Evolutionary conservation across 306 rosid species (phyloP), one percentile per base, ranked within the genome.

Genomic region (Glycine soja): DNA sequence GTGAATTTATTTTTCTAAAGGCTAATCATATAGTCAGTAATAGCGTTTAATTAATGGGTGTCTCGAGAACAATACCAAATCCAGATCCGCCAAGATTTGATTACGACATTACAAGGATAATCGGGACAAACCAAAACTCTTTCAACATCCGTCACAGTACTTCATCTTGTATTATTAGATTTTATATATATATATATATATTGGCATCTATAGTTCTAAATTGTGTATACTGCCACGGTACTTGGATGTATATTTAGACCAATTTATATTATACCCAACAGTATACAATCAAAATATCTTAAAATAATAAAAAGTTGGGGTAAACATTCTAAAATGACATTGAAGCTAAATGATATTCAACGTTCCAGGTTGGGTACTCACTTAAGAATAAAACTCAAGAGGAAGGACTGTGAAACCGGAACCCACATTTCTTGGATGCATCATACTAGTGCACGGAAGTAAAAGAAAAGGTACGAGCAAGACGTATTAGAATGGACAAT

Each of bases 1-100:
- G 62, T 7, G 62, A 56, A 7, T 56, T 8, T 56, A 56, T 16
- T 56, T 54, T 16, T 66, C n/a, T 10, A 1, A 19, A 19, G 64
- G 36, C 19, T 24, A 59, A 24, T 10, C 38, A 30, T 59, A 42
- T 15, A 42, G 30, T 66, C 72, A 66, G n/a, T 14, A 14, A 14
- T 65, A 3, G 12, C 30, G 5, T 64, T 62, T 62, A 62, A 62
- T 65, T 64, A 64, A 36, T 64, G 47, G 50, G 52, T 42, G 50
- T 7, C 32, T 40, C 15, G 19, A 8, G 19, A 8, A 43, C 50
- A 69, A 46, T 10, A 54, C 46, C 81, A 10, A 66, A 70, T 73
- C 87, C 53, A n/a, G 65, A 77, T 84, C 79, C 38, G 34, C 15
- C 45, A 58, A 57, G 66, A 65, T 54, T 68, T 59, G 56, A 34